phyloP scores from a whole-genome alignment of 2,329 filamentous ascomycete species.

The Exophiala sp. region DNA sequence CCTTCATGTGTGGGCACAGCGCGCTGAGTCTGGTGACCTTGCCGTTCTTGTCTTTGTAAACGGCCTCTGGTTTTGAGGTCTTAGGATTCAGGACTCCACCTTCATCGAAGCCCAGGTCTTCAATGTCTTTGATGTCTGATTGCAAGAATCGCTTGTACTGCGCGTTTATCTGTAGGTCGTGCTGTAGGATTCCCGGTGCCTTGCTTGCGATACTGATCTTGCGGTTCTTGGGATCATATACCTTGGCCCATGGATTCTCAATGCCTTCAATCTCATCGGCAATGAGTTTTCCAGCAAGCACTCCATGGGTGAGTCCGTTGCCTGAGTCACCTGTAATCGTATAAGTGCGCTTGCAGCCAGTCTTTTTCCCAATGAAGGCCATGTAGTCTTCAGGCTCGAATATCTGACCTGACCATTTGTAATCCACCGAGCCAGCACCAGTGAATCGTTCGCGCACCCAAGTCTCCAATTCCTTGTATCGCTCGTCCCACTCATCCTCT shows the following conservation, averaged over 20 bases:
- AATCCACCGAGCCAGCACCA: constrained; percentile 46
- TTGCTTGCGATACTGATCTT: constrained; percentile 43
- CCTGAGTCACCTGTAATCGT: constrained; percentile 54
- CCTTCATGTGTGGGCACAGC: constrained; percentile 52
- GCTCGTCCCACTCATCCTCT: constrained; percentile 38
- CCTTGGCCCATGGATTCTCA: constrained; percentile 28
- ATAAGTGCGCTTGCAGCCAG: constrained; percentile 47
- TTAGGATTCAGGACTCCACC: constrained; percentile 49
- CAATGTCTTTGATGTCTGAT: constrained; percentile 52
- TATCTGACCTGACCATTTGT: constrained; percentile 54
- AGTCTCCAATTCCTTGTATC: constrained; percentile 47
- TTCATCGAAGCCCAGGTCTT: constrained; percentile 46
- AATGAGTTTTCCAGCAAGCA: constrained; percentile 48
- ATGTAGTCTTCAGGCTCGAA: constrained; percentile 52
- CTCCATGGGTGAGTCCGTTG: constrained; percentile 53
- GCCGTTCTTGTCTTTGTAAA: constrained; percentile 53
- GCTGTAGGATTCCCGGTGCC: constrained; percentile 42
- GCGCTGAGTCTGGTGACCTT: constrained; percentile 49
- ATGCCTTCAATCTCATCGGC: constrained; percentile 49
- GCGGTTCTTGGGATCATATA: constrained; percentile 1
- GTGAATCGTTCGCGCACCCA: constrained; percentile 53
- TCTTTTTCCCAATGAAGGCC: constrained; percentile 53
- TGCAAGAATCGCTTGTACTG: constrained; percentile 53
- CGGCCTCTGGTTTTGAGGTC: constrained; percentile 45
- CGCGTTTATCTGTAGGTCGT: constrained; percentile 51